Percentiles rank a stretch among this genome's conserved stretches.
Conservation (phyloP, 108 stramenopile species). For the Cyclotella choctawhatcheeana region DNA sequence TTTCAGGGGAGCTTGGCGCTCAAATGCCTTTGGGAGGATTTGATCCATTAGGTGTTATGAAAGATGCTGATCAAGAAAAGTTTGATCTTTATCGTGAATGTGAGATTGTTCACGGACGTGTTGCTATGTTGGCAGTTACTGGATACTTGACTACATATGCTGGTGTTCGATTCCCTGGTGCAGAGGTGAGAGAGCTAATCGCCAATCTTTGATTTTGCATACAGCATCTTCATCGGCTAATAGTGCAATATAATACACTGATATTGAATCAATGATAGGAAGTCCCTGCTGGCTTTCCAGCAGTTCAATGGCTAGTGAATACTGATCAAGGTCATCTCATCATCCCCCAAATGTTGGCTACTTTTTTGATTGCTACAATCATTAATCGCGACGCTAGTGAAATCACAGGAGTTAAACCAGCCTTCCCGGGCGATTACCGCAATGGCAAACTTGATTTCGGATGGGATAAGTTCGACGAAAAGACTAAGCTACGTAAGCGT, state of each 20-base stretch:
- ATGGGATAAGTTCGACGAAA: slow-evolving; percentile 69
- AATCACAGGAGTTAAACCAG: slow-evolving; percentile 29
- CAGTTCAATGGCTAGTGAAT: not conserved
- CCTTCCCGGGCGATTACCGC: slow-evolving; percentile 83
- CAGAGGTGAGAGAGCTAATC: slow-evolving; percentile 20
- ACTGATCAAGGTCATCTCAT: slow-evolving; percentile 10
- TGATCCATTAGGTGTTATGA: slow-evolving; percentile 67
- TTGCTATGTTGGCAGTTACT: slow-evolving; percentile 63
- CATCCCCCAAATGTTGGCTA: slow-evolving; percentile 7
- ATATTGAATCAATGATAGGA: too few relatives aligned
- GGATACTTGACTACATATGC: slow-evolving; percentile 80
- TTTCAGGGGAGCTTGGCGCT: slow-evolving; percentile 87
- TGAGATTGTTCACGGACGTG: slow-evolving; percentile 65
- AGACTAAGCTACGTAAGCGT: slow-evolving; percentile 75
- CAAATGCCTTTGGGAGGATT: slow-evolving; percentile 65
- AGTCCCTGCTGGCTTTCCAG: not conserved
- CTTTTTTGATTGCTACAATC: slow-evolving; percentile 15
- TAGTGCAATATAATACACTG: too few relatives aligned
- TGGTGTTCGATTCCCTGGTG: slow-evolving; percentile 80
- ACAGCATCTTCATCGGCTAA: not conserved
- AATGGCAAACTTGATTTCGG: slow-evolving; percentile 82
- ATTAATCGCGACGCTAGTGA: slow-evolving; percentile 15
- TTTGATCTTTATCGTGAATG: slow-evolving; percentile 65
- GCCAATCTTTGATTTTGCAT: not conserved
- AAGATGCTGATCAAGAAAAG: slow-evolving; percentile 62